These are phyloP conservation scores for Globisporangium radiosum DNA, from an alignment of 352 stramenopile genomes.

Conservation along the genomic window DNA sequence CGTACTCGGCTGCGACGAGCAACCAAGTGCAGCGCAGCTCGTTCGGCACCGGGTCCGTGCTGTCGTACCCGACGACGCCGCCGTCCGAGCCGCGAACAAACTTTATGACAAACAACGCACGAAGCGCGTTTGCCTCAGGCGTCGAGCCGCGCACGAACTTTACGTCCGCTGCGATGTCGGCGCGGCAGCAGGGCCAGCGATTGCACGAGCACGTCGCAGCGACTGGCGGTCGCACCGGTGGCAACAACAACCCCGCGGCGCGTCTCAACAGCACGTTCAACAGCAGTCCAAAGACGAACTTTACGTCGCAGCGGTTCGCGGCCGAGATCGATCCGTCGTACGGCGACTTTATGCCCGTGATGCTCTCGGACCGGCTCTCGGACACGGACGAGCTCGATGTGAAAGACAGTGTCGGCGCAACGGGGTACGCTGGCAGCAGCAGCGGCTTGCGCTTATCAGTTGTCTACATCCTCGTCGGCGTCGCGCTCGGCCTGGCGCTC, in stretches of 20 bases:
- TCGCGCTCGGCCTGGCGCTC: slow-evolving; percentile 37
- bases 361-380: slow-evolving; percentile 1
- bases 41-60: background rate
- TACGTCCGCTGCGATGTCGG: background rate
- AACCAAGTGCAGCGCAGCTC: background rate
- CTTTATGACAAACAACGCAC: background rate
- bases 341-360: background rate
- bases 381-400: background rate
- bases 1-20: background rate
- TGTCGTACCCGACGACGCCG: slow-evolving; percentile 6
- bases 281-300: slow-evolving; percentile 3
- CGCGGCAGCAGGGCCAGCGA: background rate
- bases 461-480: slow-evolving; percentile 43
- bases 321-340: slow-evolving; percentile 1
- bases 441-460: slow-evolving; percentile 46
- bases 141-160: slow-evolving; percentile 2
- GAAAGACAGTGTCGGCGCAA: background rate
- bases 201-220: background rate
- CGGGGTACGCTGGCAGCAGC: slow-evolving; percentile 8
- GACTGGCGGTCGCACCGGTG: background rate
- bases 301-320: slow-evolving; percentile 1
- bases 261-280: slow-evolving; percentile 20
- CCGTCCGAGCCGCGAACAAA: slow-evolving; percentile 1
- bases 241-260: slow-evolving; percentile 3
- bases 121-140: background rate